phyloP scores from a whole-genome alignment of 495 filamentous ascomycete species.

The Echria macrotheca region DNA sequence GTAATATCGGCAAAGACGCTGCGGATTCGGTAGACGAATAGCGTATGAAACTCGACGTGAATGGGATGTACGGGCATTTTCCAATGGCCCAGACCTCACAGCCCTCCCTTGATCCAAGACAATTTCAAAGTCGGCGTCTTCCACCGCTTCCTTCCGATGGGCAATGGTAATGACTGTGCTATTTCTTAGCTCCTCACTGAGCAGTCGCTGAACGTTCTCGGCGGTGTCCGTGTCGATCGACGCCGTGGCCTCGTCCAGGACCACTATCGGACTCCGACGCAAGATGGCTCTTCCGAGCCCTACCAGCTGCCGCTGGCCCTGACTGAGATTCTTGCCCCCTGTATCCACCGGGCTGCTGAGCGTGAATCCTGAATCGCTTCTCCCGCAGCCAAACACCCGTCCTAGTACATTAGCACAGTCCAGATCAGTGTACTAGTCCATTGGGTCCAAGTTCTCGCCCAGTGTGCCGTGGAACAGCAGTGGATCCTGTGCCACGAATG shows the following conservation, averaged over 20 bases:
- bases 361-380: slow-evolving; percentile 25
- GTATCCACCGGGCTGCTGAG: slow-evolving; percentile 45
- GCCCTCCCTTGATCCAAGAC: slow-evolving; percentile 62
- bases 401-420: slow-evolving; percentile 42
- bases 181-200: slow-evolving; percentile 66
- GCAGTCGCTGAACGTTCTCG: slow-evolving; percentile 66
- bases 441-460: slow-evolving; percentile 52
- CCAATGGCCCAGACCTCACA: slow-evolving; percentile 27
- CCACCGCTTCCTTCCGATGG: slow-evolving; percentile 76
- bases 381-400: slow-evolving; percentile 33
- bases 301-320: slow-evolving; percentile 57
- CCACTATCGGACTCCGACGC: slow-evolving; percentile 52
- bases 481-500: slow-evolving; percentile 58
- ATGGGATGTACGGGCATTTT: too few species aligned
- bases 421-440: slow-evolving; percentile 38
- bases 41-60: too few species aligned
- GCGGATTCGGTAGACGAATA: too few species aligned
- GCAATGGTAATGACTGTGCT: slow-evolving; percentile 87
- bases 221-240: slow-evolving; percentile 76
- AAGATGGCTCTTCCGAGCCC: slow-evolving; percentile 55
- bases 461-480: slow-evolving; percentile 53
- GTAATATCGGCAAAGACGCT: too few species aligned
- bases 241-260: slow-evolving; percentile 84
- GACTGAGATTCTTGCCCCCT: slow-evolving; percentile 56
- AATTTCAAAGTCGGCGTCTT: slow-evolving; percentile 69